Base-by-base conservation (phyloP, 2,329 filamentous ascomycete genomes). In the Diaporthe helianthi region DNA sequence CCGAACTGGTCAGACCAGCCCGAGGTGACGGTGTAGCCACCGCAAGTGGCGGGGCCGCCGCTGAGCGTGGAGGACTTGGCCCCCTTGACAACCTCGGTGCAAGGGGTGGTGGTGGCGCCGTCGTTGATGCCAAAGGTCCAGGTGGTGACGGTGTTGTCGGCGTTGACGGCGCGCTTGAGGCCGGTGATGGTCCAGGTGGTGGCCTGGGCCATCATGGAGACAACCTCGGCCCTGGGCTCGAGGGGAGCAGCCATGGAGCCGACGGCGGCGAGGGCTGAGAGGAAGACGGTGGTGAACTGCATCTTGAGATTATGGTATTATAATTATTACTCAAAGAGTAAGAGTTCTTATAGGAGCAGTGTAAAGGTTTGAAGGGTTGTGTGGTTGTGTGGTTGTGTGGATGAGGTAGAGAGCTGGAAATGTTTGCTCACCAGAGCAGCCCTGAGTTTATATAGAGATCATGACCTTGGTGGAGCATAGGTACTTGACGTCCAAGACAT, bases 1-100 rank as follows among this genome's bases (percentile, higher is more conserved):
- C 85, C 86, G 72, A 88, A 88, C 74, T 86, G 82, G 75, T 81
- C 85, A 76, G 82, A 85, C 86, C 86, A 88, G 79, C 84, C 83
- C 2, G 83, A 83, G 63, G 83, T 84, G 75, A 88, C 73, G 71
- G 80, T 84, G 80, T 81, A 88, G 69, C 74, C 75, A 47, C 85
- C 86, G 79, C 84, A 88, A 61, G 72, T 79, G 69, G 19, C 70
- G 6, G 68, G 67, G 38, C 76, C 72, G 53, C 82, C 79, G 22
- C 80, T 81, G 58, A 80, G 80, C 75, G 70, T 79, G 78, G 69
- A 78, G 74, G 68, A 80, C 79, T 72, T 78, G 77, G 69, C 76
- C 73, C 68, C 74, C 66, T 55, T 76, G 38, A 80, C 76, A 31
- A 75, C 74, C 73, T 79, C 78, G 49, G 66, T 74, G 77, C 80